These are phyloP conservation scores for Colletotrichum liaoningense DNA, from an alignment of 2,329 filamentous ascomycete species.

Conservation along the genomic window DNA sequence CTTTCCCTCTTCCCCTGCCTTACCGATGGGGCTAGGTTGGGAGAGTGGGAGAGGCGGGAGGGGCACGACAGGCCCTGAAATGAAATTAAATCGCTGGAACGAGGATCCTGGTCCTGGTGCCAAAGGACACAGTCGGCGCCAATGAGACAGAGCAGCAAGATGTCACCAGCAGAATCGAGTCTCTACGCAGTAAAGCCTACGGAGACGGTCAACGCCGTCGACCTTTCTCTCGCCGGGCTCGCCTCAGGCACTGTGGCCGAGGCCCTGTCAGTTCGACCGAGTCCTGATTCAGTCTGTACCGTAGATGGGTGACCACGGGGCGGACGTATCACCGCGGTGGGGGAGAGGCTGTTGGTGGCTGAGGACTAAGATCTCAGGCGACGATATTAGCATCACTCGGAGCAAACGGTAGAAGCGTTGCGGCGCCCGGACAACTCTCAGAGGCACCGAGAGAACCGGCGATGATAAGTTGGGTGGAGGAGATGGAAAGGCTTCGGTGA, in stretches of 20 bases:
- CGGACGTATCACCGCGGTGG: constrained; percentile 1
- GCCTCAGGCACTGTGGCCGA: constrained; percentile 4
- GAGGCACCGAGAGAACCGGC: background rate
- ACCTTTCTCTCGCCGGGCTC: background rate
- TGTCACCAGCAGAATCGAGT: background rate
- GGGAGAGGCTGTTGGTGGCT: background rate
- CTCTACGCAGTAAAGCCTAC: background rate
- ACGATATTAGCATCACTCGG: constrained; percentile 13
- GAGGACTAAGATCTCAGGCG: constrained; percentile 27
- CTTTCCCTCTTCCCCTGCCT: background rate
- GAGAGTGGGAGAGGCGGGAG: constrained; percentile 22
- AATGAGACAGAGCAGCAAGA: background rate
- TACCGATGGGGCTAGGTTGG: background rate
- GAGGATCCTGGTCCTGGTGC: constrained; percentile 29
- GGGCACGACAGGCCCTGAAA: constrained; percentile 34
- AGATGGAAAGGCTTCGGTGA: constrained; percentile 2
- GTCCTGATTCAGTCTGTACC: background rate
- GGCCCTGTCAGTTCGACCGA: constrained; percentile 14
- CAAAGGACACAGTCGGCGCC: constrained; percentile 12
- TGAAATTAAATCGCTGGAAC: constrained; percentile 35
- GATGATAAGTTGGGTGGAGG: background rate
- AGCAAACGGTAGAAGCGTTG: constrained; percentile 10
- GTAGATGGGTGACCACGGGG: constrained; percentile 3
- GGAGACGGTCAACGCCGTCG: background rate
- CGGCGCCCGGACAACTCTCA: constrained; percentile 19